A percentile compares a stretch with the other conserved stretches of the same genome.
Conservation (phyloP, 257 asterid species). For the Lavandula angustifolia region DNA sequence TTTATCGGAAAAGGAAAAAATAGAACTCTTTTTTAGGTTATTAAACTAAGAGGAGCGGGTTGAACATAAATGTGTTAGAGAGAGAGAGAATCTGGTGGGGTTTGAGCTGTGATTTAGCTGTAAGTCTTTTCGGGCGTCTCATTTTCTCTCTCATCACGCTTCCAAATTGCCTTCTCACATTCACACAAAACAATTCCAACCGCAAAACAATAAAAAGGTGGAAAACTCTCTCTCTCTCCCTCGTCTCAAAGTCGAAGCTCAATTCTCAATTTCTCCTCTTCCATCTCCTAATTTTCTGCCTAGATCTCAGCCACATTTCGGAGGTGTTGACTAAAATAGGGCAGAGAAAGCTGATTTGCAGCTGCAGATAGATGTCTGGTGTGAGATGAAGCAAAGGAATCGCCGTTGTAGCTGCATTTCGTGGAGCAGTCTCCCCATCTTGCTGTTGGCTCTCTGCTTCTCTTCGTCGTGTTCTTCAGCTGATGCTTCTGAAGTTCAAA, state of each 20-base stretch:
- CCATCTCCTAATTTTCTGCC: background rate
- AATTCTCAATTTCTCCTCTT: too few relatives aligned
- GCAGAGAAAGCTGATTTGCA: background rate
- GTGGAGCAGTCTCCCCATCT: conserved; percentile 32
- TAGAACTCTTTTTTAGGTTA: conserved; percentile 1
- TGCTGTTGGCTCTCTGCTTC: conserved; percentile 24
- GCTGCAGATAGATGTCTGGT: conserved; percentile 70
- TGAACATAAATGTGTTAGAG: conserved; percentile 42
- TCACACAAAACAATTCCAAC: conserved; percentile 46
- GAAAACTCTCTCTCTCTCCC: background rate
- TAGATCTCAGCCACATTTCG: conserved; percentile 35
- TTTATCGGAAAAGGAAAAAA: background rate
- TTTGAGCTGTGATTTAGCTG: conserved; percentile 97
- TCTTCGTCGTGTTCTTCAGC: conserved; percentile 16
- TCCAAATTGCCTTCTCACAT: conserved; percentile 30
- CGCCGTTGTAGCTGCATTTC: conserved; percentile 25
- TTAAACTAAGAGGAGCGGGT: conserved; percentile 45
- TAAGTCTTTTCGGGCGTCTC: too few relatives aligned
- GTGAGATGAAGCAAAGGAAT: conserved; percentile 70
- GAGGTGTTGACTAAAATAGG: background rate
- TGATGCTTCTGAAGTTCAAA: conserved; percentile 28
- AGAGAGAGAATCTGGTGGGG: conserved; percentile 58
- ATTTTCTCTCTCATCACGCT: conserved; percentile 27
- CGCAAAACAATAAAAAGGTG: background rate
- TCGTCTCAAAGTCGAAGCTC: conserved; percentile 33